Evolutionary conservation across 495 filamentous ascomycete genomes (phyloP).

Genomic region (Tirmania nivea): DNA sequence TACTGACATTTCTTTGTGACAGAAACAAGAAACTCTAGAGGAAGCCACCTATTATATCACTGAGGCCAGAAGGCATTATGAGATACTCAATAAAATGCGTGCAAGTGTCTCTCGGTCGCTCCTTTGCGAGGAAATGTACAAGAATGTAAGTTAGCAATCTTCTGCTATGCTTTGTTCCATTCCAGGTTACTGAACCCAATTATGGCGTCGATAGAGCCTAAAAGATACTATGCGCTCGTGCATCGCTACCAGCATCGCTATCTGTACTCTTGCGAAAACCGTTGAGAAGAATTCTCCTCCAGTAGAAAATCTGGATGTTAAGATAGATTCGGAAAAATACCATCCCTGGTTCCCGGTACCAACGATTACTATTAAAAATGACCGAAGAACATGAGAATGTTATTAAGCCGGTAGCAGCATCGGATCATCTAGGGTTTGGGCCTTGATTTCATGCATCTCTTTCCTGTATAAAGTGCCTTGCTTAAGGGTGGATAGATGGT

Average conservation of each 20-base stretch:
- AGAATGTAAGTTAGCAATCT: constrained; percentile 5
- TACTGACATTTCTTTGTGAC: neutral
- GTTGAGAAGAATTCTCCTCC: neutral
- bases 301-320: constrained; percentile 10
- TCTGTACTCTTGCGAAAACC: constrained; percentile 17
- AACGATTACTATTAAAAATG: neutral
- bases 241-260: constrained; percentile 23
- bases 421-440: too few relatives aligned
- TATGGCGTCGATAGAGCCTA: constrained; percentile 8
- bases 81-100: constrained; percentile 31
- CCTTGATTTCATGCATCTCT: too few relatives aligned
- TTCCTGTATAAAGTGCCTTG: too few relatives aligned
- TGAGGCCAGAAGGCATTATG: constrained; percentile 43
- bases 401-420: too few relatives aligned
- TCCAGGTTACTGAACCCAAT: neutral
- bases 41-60: constrained; percentile 37
- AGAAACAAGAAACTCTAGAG: constrained; percentile 29
- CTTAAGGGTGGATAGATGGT: too few relatives aligned
- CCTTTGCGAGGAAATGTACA: constrained; percentile 15
- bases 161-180: neutral
- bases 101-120: constrained; percentile 24
- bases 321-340: constrained; percentile 13
- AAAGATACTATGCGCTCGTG: constrained; percentile 19
- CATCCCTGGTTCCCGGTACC: constrained; percentile 17
- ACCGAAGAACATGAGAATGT: too few relatives aligned